A percentile compares a stretch with the other conserved stretches of the same genome.
These are phyloP conservation scores for Amanita subjunquillea DNA, from an alignment of 768 basidiomycete genomes.

Conservation along the genomic window DNA sequence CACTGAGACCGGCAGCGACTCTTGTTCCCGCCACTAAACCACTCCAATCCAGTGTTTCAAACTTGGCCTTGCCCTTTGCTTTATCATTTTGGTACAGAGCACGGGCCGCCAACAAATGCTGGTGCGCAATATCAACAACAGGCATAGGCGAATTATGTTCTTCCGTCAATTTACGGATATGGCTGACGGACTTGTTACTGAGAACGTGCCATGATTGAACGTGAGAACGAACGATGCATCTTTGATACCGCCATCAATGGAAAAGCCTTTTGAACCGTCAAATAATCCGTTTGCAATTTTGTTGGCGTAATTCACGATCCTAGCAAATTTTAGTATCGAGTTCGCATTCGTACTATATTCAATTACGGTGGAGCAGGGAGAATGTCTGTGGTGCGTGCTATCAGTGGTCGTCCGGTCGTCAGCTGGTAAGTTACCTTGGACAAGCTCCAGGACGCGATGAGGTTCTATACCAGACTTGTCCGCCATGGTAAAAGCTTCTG, in stretches of 20 bases:
- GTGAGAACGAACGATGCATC: slow-evolving; percentile 48
- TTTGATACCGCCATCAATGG: slow-evolving; percentile 81
- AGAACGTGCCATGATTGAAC: background rate
- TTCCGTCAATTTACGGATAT: slow-evolving; percentile 60
- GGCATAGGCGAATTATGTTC: slow-evolving; percentile 66
- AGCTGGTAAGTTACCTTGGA: slow-evolving; percentile 41
- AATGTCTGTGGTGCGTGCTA: slow-evolving; percentile 33
- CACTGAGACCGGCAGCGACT: slow-evolving; percentile 58
- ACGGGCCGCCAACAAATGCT: slow-evolving; percentile 70
- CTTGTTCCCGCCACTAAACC: slow-evolving; percentile 70
- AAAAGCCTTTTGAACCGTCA: slow-evolving; percentile 65
- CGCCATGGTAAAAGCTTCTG: slow-evolving; percentile 76
- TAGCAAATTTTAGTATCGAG: slow-evolving; percentile 13
- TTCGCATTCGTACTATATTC: background rate
- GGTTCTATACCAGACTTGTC: slow-evolving; percentile 77
- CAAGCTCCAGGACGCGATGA: slow-evolving; percentile 39
- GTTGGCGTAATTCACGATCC: slow-evolving; percentile 46
- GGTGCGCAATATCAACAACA: slow-evolving; percentile 58
- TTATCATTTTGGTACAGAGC: slow-evolving; percentile 48
- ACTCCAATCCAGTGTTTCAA: slow-evolving; percentile 73
- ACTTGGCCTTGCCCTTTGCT: slow-evolving; percentile 32
- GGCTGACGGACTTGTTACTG: slow-evolving; percentile 20
- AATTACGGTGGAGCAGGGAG: slow-evolving; percentile 54
- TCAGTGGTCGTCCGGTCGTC: background rate
- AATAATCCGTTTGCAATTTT: slow-evolving; percentile 70